These are phyloP conservation scores for Prorocentrum cordatum DNA, from an alignment of 169 alveolate species.

Conservation along the genomic window DNA sequence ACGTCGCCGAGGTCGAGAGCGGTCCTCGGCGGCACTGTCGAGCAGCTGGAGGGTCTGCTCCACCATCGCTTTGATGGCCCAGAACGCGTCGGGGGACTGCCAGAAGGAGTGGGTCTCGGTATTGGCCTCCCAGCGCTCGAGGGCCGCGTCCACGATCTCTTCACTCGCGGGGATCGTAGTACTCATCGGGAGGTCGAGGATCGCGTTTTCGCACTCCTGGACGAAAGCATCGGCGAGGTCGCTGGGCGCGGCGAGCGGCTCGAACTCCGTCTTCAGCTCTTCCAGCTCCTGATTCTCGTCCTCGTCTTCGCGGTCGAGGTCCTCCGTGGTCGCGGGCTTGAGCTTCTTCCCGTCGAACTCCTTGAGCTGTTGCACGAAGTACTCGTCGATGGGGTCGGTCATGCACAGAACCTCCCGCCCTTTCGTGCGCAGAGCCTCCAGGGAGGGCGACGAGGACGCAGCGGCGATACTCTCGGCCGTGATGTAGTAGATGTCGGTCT, in stretches of 20 bases:
- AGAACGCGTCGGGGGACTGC: too few relatives aligned
- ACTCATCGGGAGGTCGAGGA: too few relatives aligned
- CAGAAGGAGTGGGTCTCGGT: too few relatives aligned
- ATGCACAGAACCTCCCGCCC: slow-evolving; percentile 96
- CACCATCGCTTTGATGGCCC: too few relatives aligned
- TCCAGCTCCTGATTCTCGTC: slow-evolving; percentile 16
- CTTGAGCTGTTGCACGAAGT: slow-evolving; percentile 40
- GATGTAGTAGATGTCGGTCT: slow-evolving; percentile 97
- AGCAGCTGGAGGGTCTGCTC: too few relatives aligned
- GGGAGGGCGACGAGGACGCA: slow-evolving; percentile 96
- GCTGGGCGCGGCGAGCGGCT: slow-evolving; percentile 27
- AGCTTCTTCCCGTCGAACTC: slow-evolving; percentile 89
- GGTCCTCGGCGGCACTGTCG: too few relatives aligned
- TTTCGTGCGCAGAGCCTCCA: slow-evolving; percentile 93
- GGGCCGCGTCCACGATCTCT: too few relatives aligned
- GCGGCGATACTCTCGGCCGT: slow-evolving; percentile 97
- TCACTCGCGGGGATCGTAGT: too few relatives aligned
- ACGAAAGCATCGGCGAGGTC: too few relatives aligned
- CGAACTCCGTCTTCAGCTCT: slow-evolving; percentile 46
- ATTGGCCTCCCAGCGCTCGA: too few relatives aligned
- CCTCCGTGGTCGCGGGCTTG: slow-evolving; percentile 96
- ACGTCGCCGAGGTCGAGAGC: too few relatives aligned
- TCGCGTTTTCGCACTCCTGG: too few relatives aligned
- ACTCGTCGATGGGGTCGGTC: slow-evolving; percentile 71
- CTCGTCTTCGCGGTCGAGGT: not conserved